Conservation (phyloP, 495 filamentous ascomycete species). For the Opeltia flavorubescens region DNA sequence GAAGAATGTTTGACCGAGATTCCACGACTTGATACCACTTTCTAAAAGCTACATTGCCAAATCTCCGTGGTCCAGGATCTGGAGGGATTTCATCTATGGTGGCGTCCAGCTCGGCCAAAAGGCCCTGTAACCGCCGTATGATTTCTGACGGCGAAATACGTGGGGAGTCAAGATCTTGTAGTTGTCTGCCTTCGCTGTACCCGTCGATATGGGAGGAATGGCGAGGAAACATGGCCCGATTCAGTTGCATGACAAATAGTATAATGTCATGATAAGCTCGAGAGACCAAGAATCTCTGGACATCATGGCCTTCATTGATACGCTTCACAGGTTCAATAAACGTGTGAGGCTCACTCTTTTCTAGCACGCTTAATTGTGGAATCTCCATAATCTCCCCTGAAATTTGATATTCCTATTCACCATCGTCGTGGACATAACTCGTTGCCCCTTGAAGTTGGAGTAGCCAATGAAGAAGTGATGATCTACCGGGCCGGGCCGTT, state of each 20-base stretch:
- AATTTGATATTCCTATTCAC: background rate
- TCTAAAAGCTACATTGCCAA: slow-evolving; percentile 82
- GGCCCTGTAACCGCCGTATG: slow-evolving; percentile 44
- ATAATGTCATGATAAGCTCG: slow-evolving; percentile 76
- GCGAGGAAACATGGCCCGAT: slow-evolving; percentile 72
- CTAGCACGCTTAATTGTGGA: background rate
- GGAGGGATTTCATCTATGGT: slow-evolving; percentile 71
- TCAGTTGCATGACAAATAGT: slow-evolving; percentile 78
- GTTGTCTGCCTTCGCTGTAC: slow-evolving; percentile 20
- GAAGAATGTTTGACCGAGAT: slow-evolving; percentile 37
- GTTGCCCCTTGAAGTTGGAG: too few species aligned
- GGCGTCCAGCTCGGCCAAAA: slow-evolving; percentile 46
- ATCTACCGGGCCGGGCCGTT: too few species aligned
- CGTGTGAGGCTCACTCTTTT: background rate
- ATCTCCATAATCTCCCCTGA: background rate
- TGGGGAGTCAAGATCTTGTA: slow-evolving; percentile 39
- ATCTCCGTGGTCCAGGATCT: slow-evolving; percentile 70
- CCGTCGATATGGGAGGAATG: slow-evolving; percentile 18
- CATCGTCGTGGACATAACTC: too few species aligned
- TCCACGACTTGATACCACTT: slow-evolving; percentile 64
- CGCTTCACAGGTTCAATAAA: background rate
- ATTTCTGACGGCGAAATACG: slow-evolving; percentile 35
- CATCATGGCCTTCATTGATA: slow-evolving; percentile 72
- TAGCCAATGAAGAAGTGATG: too few species aligned
- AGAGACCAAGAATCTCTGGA: slow-evolving; percentile 59